These are phyloP conservation scores for Fusarium humuli DNA, from an alignment of 2,329 filamentous ascomycete genomes.

Conservation along the genomic window DNA sequence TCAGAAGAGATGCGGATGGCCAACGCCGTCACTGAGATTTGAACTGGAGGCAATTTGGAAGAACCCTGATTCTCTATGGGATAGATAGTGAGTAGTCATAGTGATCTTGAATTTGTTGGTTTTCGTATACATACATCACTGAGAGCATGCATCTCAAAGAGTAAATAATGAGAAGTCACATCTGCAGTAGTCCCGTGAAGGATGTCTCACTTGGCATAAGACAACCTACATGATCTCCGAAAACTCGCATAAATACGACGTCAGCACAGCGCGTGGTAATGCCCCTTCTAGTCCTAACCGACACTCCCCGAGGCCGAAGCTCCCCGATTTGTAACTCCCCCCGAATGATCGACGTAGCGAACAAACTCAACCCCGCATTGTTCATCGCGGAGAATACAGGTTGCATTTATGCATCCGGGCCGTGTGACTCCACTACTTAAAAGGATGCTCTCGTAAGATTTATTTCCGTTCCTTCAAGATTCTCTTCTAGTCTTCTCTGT, in stretches of 20 bases:
- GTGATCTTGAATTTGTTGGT: too few relatives aligned
- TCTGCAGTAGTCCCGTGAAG: neutral
- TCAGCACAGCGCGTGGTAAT: neutral
- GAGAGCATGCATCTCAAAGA: too few relatives aligned
- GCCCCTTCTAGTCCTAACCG: neutral
- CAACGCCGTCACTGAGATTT: constrained; percentile 33
- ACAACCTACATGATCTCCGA: neutral
- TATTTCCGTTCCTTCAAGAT: neutral
- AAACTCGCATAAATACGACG: neutral
- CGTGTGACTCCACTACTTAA: constrained; percentile 32
- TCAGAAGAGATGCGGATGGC: constrained; percentile 41
- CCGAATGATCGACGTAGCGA: neutral
- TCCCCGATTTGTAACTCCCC: constrained; percentile 8
- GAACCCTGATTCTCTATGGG: constrained; percentile 12
- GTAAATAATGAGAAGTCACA: neutral
- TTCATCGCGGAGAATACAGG: neutral
- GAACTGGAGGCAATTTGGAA: constrained; percentile 42
- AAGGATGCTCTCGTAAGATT: constrained; percentile 13
- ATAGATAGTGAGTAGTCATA: neutral
- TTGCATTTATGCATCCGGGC: neutral
- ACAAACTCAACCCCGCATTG: constrained; percentile 1
- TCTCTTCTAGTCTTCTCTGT: too few relatives aligned
- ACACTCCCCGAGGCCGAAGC: constrained; percentile 20
- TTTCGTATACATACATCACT: too few relatives aligned
- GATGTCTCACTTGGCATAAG: neutral